phyloP scores from a whole-genome alignment of 768 basidiomycete genomes.

The Mycena olivaceomarginata region DNA sequence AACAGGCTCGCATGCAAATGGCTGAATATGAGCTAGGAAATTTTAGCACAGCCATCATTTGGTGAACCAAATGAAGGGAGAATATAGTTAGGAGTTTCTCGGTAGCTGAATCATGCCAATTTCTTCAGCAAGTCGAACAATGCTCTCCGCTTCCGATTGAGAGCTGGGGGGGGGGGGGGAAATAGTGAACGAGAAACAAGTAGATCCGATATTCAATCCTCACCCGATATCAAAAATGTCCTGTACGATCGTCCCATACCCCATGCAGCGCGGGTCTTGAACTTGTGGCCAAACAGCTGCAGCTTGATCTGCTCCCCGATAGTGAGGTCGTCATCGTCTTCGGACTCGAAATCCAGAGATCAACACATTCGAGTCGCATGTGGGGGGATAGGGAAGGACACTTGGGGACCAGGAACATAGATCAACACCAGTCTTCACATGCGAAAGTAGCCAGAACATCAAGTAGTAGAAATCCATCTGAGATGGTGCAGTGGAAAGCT shows the following conservation, averaged over 20 bases:
- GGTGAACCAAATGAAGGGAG: too few species aligned
- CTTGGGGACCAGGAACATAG: too few species aligned
- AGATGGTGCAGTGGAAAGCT: too few species aligned
- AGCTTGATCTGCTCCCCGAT: constrained; percentile 62
- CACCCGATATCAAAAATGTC: constrained; percentile 93
- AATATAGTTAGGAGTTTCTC: constrained; percentile 72
- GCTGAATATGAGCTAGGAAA: too few species aligned
- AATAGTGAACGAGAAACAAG: neutral
- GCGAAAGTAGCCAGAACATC: too few species aligned
- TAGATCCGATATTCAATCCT: constrained; percentile 42
- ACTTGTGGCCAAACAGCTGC: constrained; percentile 69
- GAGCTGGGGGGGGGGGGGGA: constrained; percentile 67
- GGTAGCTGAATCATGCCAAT: constrained; percentile 87
- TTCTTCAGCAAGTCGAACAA: constrained; percentile 84
- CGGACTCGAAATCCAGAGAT: constrained; percentile 68
- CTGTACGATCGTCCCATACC: constrained; percentile 82
- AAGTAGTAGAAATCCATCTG: too few species aligned
- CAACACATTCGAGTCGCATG: constrained; percentile 69
- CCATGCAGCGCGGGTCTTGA: constrained; percentile 79
- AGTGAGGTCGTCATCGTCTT: constrained; percentile 66
- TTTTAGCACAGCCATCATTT: too few species aligned
- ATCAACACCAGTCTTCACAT: too few species aligned
- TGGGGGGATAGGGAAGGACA: too few species aligned
- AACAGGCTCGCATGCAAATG: too few species aligned
- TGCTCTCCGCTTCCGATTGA: constrained; percentile 80